Base-by-base conservation (phyloP, 2,329 filamentous ascomycete genomes). In the Periglandula ipomoeae region DNA sequence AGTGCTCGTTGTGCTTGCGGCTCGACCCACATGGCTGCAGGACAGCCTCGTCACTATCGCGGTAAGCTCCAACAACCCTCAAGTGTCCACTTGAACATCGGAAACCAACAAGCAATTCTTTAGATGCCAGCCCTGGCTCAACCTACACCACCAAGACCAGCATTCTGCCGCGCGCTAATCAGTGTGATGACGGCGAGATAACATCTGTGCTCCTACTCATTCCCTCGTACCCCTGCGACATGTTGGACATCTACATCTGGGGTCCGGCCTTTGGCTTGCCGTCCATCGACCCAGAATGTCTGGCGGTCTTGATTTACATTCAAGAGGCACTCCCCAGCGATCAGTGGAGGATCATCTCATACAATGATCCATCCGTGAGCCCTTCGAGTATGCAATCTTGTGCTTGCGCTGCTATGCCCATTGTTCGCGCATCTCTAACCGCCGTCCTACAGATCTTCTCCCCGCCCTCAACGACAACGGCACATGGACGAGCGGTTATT, bases 281-380 rank as follows among this genome's bases (percentile, higher is more conserved):
- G 13, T 97, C 93, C 39, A 85, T 97, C 59, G 90, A 97, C 61
- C 75, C 91, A 41, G 87, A 95, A 71, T 97, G 90, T 63, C 79
- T 95, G 52, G 90, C 90, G 24, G 76, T 85, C 39, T 81, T 95
- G 56, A 81, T 87, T 47, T 90, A 90, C 63, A 74, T 95, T 50
- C 77, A 80, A 52, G 72, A 80, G 58, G 76, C 75, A 50, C 70
- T 87, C 22, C 75, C 78, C 49, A 67, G 72, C 43, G 68, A 78
- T 57, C 62, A 63, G 41, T 95, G 86, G 85, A 73, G 77, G 53
- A 70, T 94, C 53, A 71, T 93, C 55, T 79, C 84, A 40, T 85
- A 79, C 62, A 88, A 85, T 65, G 82, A 90, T 65, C 78, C 84
- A 47, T 79, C 81, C 38, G 69, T 85, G 54, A 84, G 82, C 59